These are phyloP conservation scores for Arabis hirsuta DNA, from an alignment of 345 rosid genomes.

Conservation along the genomic window DNA sequence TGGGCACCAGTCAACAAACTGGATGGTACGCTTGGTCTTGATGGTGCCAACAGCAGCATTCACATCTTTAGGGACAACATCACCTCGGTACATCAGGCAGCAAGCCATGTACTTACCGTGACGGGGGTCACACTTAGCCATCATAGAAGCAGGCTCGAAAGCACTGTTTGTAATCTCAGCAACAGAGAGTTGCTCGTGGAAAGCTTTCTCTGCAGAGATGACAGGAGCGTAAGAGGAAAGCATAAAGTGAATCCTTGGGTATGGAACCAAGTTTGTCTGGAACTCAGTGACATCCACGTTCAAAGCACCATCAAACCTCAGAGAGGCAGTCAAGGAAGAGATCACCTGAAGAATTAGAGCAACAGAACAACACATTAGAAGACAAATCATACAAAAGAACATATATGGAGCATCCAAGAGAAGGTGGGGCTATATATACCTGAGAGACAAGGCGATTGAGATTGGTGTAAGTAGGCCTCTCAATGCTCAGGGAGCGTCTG, in stretches of 20 bases:
- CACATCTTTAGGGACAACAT: slow-evolving; percentile 56
- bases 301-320: slow-evolving; percentile 58
- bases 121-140: slow-evolving; percentile 60
- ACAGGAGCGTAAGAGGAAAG: slow-evolving; percentile 60
- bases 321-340: slow-evolving; percentile 53
- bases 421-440: slow-evolving; percentile 25
- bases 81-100: slow-evolving; percentile 55
- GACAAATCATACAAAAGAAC: background rate
- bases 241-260: slow-evolving; percentile 59
- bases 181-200: slow-evolving; percentile 57
- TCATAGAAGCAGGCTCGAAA: slow-evolving; percentile 56
- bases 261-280: slow-evolving; percentile 60
- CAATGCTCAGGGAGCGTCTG: slow-evolving; percentile 53
- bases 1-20: slow-evolving; percentile 57
- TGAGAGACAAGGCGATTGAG: slow-evolving; percentile 57
- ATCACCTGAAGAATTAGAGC: slow-evolving; percentile 38
- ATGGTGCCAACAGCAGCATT: slow-evolving; percentile 56
- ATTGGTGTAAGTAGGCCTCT: slow-evolving; percentile 56
- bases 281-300: slow-evolving; percentile 60
- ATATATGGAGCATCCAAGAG: no score
- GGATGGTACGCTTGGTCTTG: slow-evolving; percentile 54
- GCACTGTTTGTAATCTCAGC: slow-evolving; percentile 58
- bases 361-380: background rate
- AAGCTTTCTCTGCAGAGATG: slow-evolving; percentile 55
- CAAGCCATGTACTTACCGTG: slow-evolving; percentile 65